Evolutionary conservation across 345 rosid species (phyloP), one percentile per base, ranked within the genome.

Genomic region (Nasturtium officinale): DNA sequence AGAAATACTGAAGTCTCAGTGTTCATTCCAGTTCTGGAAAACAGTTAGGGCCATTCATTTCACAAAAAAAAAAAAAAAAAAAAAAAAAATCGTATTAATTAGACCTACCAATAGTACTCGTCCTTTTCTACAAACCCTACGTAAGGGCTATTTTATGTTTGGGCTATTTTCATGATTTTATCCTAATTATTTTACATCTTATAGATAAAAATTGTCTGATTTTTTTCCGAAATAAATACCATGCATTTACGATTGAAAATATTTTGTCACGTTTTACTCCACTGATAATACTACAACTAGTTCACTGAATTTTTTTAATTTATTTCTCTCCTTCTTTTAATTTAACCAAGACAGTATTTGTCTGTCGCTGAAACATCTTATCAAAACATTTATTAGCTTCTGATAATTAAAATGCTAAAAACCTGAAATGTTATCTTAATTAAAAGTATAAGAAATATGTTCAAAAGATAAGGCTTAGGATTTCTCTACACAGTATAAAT

Each of bases 41-140:
- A 73, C 71, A 63, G 56, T 9, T 47, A 56, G 23, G 40, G 59
- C 46, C 71, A 65, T 73, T 65, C 17, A 23, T 45, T 45, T 73
- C 48, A 54, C 65, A 15, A 5, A 47, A n/a, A n/a, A n/a, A n/a
- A n/a, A n/a, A n/a, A n/a, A n/a, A n/a, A n/a, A n/a, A n/a, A n/a
- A n/a, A n/a, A n/a, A 45, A 54, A 7, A 9, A 8, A 3, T 3
- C 40, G 42, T 65, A 73, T 33, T 65, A 65, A 65, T 16, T 58
- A 57, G 25, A 25, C 33, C 45, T 65, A 65, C 60, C 67, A 74
- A 15, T 48, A 65, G 8, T 55, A 73, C 42, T 56, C 16, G 52
- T 65, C 52, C 23, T 65, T 56, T 56, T 55, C 71, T 21, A 53
- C 21, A 23, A 20, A 54, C 76, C 62, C 26, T 29, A 48, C 29